phyloP scores from a whole-genome alignment of 345 rosid genomes.

The Citropsis articulata region DNA sequence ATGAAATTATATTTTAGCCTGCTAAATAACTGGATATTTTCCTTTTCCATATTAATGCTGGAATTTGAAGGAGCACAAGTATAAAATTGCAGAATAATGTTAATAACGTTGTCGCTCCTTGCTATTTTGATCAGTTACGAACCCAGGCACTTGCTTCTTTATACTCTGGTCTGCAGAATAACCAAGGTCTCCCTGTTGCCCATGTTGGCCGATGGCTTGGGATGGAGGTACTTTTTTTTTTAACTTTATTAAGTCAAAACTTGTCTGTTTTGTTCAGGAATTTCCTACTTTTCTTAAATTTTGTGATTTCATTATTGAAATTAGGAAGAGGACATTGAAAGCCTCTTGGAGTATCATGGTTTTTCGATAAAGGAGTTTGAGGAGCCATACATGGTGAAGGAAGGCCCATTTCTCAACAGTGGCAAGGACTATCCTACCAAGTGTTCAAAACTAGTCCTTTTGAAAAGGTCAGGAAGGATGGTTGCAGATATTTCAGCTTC shows the following conservation, averaged over 20 bases:
- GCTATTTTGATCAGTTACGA: conserved; percentile 61
- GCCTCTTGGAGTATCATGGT: conserved; percentile 69
- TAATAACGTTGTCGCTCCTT: conserved; percentile 15
- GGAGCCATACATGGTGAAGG: conserved; percentile 94
- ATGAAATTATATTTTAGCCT: conserved; percentile 15
- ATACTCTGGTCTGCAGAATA: conserved; percentile 75
- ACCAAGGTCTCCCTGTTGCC: conserved; percentile 87
- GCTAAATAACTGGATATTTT: conserved; percentile 9
- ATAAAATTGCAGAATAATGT: background rate
- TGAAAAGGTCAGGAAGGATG: conserved; percentile 62
- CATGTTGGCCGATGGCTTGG: conserved; percentile 82
- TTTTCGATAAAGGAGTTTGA: conserved; percentile 73
- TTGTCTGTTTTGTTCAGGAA: background rate
- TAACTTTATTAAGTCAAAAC: conserved; percentile 10
- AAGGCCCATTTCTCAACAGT: conserved; percentile 71
- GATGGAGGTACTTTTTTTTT: conserved; percentile 63
- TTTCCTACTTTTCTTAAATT: conserved; percentile 24
- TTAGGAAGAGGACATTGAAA: conserved; percentile 78
- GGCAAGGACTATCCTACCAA: conserved; percentile 79
- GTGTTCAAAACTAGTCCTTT: conserved; percentile 80
- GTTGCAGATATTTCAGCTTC: conserved; percentile 56
- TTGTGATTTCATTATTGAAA: conserved; percentile 28
- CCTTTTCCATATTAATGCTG: background rate
- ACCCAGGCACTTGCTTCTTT: conserved; percentile 91
- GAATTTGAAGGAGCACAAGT: background rate